phyloP scores from a whole-genome alignment of 305 asterid species.

The Solanum hybrid region DNA sequence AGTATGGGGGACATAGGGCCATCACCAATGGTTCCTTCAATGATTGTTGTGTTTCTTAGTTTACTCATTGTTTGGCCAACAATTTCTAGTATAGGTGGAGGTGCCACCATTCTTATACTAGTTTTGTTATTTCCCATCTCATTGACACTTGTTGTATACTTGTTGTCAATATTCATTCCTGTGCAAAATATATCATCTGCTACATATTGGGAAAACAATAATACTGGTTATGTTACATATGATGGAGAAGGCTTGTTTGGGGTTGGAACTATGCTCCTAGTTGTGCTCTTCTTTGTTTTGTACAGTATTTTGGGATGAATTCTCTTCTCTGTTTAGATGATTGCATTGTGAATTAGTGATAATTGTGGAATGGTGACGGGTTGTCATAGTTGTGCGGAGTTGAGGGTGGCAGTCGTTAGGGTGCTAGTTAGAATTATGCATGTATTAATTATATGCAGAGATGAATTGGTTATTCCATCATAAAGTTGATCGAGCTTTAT shows the following conservation, averaged over 20 bases:
- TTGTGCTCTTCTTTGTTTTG: conserved; percentile 10
- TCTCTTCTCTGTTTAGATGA: neutral
- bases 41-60: conserved; percentile 15
- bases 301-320: neutral
- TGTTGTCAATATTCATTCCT: neutral
- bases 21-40: conserved; percentile 25
- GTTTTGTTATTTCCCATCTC: conserved; percentile 10
- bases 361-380: neutral
- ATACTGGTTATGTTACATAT: neutral
- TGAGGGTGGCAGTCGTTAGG: neutral
- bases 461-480: neutral
- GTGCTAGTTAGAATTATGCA: neutral
- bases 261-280: conserved; percentile 6
- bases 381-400: neutral
- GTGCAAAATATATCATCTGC: neutral
- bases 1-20: conserved; percentile 13
- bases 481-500: neutral
- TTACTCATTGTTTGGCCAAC: conserved; percentile 14
- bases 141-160: conserved; percentile 1
- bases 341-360: neutral
- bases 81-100: neutral
- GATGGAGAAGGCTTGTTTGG: conserved; percentile 17
- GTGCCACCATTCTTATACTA: conserved; percentile 1
- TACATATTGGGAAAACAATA: neutral
- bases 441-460: neutral